Conservation (phyloP, 83 land plant genomes). For the Picea abies region DNA sequence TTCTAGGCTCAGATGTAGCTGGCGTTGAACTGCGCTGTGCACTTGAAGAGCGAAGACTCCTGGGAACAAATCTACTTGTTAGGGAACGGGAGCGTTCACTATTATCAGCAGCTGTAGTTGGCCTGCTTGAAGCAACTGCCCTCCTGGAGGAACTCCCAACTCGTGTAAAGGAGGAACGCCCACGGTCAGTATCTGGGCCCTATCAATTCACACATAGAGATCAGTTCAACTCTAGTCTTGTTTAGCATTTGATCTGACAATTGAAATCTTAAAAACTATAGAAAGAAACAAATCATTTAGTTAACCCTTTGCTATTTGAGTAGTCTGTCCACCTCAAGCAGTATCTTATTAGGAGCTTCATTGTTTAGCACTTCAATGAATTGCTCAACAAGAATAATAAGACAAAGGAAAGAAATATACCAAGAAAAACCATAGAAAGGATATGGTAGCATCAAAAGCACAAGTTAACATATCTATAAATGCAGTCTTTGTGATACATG, state of each 20-base stretch:
- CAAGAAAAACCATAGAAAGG: neutral
- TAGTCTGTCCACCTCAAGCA: neutral
- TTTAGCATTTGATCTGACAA: neutral
- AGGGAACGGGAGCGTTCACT: conserved; percentile 12
- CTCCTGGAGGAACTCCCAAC: conserved; percentile 12
- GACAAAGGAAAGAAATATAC: neutral
- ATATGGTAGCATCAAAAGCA: neutral
- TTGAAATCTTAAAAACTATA: neutral
- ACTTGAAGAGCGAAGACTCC: conserved; percentile 19
- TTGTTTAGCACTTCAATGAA: neutral
- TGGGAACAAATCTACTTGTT: conserved; percentile 15
- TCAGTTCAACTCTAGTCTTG: neutral
- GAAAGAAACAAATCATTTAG: neutral
- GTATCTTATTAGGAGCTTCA: neutral
- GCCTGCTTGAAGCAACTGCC: conserved; percentile 16
- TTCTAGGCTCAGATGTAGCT: conserved; percentile 9
- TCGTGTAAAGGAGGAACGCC: conserved; percentile 7
- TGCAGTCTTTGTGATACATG: neutral
- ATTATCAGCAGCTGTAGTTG: conserved; percentile 3
- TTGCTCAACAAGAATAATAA: neutral
- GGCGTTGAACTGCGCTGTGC: conserved; percentile 12
- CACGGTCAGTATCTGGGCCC: conserved; percentile 6
- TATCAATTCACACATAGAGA: neutral
- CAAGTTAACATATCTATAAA: neutral
- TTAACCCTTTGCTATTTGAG: neutral